Evolutionary conservation across 78 protist species (phyloP), one percentile per base, ranked within the genome.

Genomic region (Emiliania huxleyi): DNA sequence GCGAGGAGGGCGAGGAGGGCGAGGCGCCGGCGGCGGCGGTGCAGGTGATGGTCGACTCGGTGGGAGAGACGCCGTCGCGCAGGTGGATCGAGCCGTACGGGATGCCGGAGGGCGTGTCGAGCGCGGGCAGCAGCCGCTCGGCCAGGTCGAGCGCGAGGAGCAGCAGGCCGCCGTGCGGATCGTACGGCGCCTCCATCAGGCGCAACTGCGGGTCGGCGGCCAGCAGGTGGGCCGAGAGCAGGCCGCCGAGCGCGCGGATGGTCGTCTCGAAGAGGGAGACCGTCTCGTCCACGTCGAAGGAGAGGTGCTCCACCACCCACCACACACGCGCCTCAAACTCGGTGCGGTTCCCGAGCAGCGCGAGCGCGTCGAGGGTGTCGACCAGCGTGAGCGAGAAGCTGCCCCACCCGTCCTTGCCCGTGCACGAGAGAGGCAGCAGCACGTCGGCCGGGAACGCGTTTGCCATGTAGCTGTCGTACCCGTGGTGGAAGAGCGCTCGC

Each of bases 211-310:
- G 29, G 69, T 85, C 90, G 29, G 2, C 44, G n/a, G 81, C 42
- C 35, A 91, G 71, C 26, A 95, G 15, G 85, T 95, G 95, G 46
- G 94, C 84, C 26, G 87, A 35, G 22, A 96, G 87, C 22, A 98
- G 94, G 56, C 98, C 99, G 40, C 99, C 99, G 69, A 98, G 89
- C 23, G 94, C 95, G 40, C 99, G 95, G 90, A 98, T 98, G 93
- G 35, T 85, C 35, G 98, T 97, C 94, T 98, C 99, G 89, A 98
- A 98, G 5, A 98, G 98, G 6, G 97, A 95, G 26, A 98, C 99
- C 23, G 88, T 94, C 33, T 92, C 73, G 95, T 98, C 95, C 1
- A 55, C 79, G 84, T 98, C 93, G 43, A 77, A 77, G 29, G 22
- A 8, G 33, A 77, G 26, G 87, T 23, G 87, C 52, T 23, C 23